Percentiles rank a stretch among this genome's conserved stretches.
Evolutionary conservation across 495 filamentous ascomycete species (phyloP).

Genomic region (Hypoxylon trugodes): DNA sequence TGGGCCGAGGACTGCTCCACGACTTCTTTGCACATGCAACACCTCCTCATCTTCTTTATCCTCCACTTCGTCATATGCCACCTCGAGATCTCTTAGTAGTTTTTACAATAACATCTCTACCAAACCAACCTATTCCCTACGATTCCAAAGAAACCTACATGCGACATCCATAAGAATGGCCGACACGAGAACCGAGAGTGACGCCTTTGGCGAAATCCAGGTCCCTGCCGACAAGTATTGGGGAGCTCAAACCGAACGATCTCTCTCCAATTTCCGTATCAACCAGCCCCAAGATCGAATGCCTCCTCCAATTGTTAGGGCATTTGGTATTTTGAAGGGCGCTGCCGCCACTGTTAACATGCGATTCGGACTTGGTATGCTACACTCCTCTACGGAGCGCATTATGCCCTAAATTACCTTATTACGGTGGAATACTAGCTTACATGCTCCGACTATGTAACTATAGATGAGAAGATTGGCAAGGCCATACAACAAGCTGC

Average conservation of each 20-base stretch:
- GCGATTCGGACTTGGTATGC: conserved; percentile 90
- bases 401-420: conserved; percentile 14
- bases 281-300: conserved; percentile 99
- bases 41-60: conserved; percentile 34
- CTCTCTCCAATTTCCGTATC: conserved; percentile 96
- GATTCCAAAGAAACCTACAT: conserved; percentile 55
- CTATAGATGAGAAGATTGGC: conserved; percentile 84
- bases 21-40: conserved; percentile 52
- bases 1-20: conserved; percentile 53
- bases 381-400: conserved; percentile 16
- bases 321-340: conserved; percentile 97
- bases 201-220: conserved; percentile 97
- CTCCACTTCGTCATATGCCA: conserved; percentile 30
- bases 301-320: conserved; percentile 89
- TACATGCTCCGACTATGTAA: conserved; percentile 25
- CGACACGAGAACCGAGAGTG: conserved; percentile 80
- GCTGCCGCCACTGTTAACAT: conserved; percentile 97
- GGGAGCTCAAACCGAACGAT: conserved; percentile 98
- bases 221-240: conserved; percentile 96
- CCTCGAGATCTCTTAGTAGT: conserved; percentile 30
- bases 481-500: conserved; percentile 95
- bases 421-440: conserved; percentile 27
- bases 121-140: conserved; percentile 37
- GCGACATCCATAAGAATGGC: conserved; percentile 58
- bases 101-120: conserved; percentile 19